A percentile compares a stretch with the other conserved stretches of the same genome.
These are phyloP conservation scores for Xylariaceae sp. DNA, from an alignment of 2,329 filamentous ascomycete genomes.

Conservation along the genomic window DNA sequence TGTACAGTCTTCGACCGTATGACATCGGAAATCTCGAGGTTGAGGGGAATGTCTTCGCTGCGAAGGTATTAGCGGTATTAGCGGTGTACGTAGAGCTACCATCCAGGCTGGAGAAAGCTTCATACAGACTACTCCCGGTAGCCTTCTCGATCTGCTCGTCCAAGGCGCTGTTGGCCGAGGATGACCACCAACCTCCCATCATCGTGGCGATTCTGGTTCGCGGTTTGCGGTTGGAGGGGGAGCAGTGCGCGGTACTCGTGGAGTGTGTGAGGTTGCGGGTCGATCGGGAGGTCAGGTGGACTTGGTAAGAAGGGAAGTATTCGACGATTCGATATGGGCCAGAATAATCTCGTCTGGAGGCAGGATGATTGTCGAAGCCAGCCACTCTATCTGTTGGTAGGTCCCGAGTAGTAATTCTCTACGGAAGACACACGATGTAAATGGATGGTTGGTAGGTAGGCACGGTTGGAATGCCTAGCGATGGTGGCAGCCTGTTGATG, in stretches of 20 bases:
- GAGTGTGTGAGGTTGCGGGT: background rate
- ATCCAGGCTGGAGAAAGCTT: background rate
- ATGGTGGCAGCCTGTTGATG: background rate
- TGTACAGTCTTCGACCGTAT: conserved; percentile 97
- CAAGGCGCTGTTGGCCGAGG: conserved; percentile 80
- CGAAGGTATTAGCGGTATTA: background rate
- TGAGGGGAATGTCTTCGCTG: conserved; percentile 93
- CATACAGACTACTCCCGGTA: conserved; percentile 87
- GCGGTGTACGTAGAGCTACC: background rate
- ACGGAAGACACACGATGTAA: background rate
- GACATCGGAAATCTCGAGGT: conserved; percentile 95
- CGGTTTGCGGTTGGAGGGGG: background rate
- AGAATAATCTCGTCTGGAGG: background rate
- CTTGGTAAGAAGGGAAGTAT: background rate
- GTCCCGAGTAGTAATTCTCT: background rate
- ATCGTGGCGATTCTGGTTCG: conserved; percentile 27
- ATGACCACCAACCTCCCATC: conserved; percentile 96
- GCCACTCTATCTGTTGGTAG: background rate
- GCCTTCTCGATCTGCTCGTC: conserved; percentile 97
- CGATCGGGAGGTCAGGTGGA: background rate
- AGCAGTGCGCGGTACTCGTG: background rate
- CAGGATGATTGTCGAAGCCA: conserved; percentile 1
- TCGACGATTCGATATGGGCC: background rate
- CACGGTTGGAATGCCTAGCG: background rate
- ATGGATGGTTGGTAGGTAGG: background rate